Evolutionary conservation across 1,284 basidiomycete species (phyloP).

Genomic region (Pisolithus thermaeus): DNA sequence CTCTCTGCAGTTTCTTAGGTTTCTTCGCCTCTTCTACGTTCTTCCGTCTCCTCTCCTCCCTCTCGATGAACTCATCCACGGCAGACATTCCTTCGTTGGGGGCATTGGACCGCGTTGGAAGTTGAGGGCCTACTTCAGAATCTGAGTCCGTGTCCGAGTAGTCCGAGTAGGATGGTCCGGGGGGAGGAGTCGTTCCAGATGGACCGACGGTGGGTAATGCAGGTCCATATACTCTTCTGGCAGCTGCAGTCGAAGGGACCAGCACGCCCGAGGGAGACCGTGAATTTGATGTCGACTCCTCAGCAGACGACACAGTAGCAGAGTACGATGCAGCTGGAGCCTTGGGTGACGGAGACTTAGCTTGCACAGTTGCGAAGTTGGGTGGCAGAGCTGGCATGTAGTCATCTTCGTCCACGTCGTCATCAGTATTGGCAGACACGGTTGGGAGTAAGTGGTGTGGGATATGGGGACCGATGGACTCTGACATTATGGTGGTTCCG

Average conservation of each 20-base stretch:
- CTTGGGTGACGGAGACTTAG: conserved; percentile 14
- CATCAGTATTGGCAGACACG: conserved; percentile 15
- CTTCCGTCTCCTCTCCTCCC: conserved; percentile 69
- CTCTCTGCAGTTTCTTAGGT: conserved; percentile 71
- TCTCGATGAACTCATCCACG: conserved; percentile 73
- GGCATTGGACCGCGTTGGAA: conserved; percentile 35
- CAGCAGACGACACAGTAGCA: background rate
- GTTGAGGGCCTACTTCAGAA: conserved; percentile 74
- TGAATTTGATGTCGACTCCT: background rate
- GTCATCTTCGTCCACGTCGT: conserved; percentile 47
- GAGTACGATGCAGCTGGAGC: conserved; percentile 22
- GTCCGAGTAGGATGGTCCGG: conserved; percentile 38
- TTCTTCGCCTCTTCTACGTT: conserved; percentile 65
- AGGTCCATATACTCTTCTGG: conserved; percentile 33
- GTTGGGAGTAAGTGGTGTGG: conserved; percentile 21
- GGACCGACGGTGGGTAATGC: conserved; percentile 24
- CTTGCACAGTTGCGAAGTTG: conserved; percentile 41
- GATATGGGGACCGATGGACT: conserved; percentile 45
- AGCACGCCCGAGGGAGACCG: background rate
- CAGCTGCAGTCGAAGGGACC: conserved; percentile 17
- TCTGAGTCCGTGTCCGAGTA: conserved; percentile 64
- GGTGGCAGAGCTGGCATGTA: conserved; percentile 64
- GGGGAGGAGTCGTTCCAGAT: background rate
- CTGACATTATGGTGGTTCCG: conserved; percentile 14
- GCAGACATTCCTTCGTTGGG: conserved; percentile 37